Evolutionary conservation across 345 rosid species (phyloP), one percentile per base, ranked within the genome.

Genomic region (Nasturtium officinale): DNA sequence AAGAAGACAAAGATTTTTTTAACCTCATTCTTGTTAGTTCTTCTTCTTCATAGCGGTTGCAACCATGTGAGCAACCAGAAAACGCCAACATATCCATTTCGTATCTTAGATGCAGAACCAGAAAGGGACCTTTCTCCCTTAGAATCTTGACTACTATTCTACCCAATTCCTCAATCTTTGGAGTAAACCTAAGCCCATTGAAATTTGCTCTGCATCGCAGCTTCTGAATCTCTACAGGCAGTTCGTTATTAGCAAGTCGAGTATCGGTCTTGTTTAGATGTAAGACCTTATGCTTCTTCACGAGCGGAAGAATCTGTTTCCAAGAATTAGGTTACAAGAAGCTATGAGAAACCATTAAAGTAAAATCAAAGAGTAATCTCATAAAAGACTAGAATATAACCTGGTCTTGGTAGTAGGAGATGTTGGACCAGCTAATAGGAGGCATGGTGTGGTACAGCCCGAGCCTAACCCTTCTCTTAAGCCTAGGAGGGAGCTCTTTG

Each of bases 21-120:
- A 4, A 90, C 99, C 99, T 90, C 99, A 96, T 90, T 81, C 91
- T 87, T 35, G 97, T 96, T 75, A 96, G 81, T 55, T 96, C 98
- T 48, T 92, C 99, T 65, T 85, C 95, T 78, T 96, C 99, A 11
- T 87, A 92, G 32, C 81, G 73, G 65, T 81, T 96, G 82, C 98
- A 96, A 74, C 99, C 98, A 48, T 92, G 92, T 30, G 86, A 82
- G 72, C 99, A 96, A 59, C 99, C 99, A 51, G 99, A 96, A 76
- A 96, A 96, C 13, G 99, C 99, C 66, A 96, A 66, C 99, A 96
- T 92, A 73, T 96, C 99, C 99, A 96, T 96, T 86, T 96, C 99
- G 63, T 96, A 92, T 79, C 99, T 80, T 33, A 96, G 97, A 72
- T 96, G 99, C 26, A 92, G 91, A 5, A 89, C 98, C 3, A 96